These are phyloP conservation scores for Colletotrichum neosansevieriae DNA, from an alignment of 2,329 filamentous ascomycete species.

Conservation along the genomic window DNA sequence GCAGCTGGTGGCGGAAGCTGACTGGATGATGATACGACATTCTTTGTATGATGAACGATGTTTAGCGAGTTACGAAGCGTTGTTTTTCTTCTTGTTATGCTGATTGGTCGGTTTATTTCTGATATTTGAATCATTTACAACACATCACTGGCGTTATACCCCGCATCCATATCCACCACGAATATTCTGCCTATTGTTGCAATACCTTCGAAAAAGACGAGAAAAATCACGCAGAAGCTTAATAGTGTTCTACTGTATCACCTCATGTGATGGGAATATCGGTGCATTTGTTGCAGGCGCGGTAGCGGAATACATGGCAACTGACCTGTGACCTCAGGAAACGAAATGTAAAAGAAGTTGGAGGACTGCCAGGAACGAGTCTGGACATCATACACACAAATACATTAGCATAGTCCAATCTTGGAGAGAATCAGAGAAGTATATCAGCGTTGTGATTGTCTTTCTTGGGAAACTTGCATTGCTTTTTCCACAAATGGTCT, in stretches of 20 bases:
- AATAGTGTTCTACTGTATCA: neutral
- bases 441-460: neutral
- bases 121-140: neutral
- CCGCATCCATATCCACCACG: neutral
- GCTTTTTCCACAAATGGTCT: too few relatives aligned
- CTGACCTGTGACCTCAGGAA: neutral
- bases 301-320: neutral
- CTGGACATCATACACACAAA: neutral
- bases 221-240: neutral
- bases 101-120: slow-evolving; percentile 1
- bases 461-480: neutral
- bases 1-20: slow-evolving; percentile 72
- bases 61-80: slow-evolving; percentile 31
- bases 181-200: neutral
- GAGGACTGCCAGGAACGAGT: neutral
- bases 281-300: slow-evolving; percentile 1
- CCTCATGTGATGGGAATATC: neutral
- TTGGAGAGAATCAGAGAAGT: neutral
- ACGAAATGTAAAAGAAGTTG: neutral
- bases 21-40: slow-evolving; percentile 51
- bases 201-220: neutral
- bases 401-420: neutral
- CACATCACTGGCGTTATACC: slow-evolving; percentile 5
- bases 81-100: slow-evolving; percentile 25
- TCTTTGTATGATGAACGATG: slow-evolving; percentile 30